A percentile compares a stretch with the other conserved stretches of the same genome.
Conservation (phyloP, 1,139 yeast species). For the Taphrina deformans region DNA sequence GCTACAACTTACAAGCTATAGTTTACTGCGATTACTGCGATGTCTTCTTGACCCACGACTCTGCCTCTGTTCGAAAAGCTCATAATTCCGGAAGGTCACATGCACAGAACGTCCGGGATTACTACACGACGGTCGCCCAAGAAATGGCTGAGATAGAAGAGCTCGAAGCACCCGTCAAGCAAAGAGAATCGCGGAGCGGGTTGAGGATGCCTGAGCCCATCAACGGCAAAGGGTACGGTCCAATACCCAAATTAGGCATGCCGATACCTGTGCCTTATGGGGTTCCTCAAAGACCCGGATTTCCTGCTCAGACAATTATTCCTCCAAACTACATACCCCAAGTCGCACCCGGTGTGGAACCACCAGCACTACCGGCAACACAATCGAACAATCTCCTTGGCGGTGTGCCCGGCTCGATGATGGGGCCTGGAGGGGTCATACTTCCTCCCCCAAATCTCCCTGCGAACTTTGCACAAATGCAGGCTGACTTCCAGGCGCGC, state of each 20-base stretch:
- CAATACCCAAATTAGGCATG: constrained; percentile 40
- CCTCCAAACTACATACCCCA: constrained; percentile 23
- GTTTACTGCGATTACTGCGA: constrained; percentile 85
- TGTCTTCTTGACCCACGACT: constrained; percentile 82
- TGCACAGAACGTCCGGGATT: constrained; percentile 69
- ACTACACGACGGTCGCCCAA: constrained; percentile 56
- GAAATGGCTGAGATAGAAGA: constrained; percentile 40
- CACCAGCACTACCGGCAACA: constrained; percentile 34
- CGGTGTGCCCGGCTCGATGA: constrained; percentile 6
- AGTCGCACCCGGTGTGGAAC: constrained; percentile 35
- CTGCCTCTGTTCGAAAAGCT: constrained; percentile 79
- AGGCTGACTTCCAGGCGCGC: constrained; percentile 25
- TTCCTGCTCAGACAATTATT: constrained; percentile 25
- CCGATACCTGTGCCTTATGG: constrained; percentile 41
- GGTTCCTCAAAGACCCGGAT: constrained; percentile 35
- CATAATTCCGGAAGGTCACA: constrained; percentile 83
- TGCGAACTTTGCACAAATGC: constrained; percentile 32
- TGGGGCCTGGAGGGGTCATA: constrained; percentile 23
- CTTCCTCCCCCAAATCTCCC: constrained; percentile 28
- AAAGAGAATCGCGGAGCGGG: constrained; percentile 40
- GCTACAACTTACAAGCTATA: neutral
- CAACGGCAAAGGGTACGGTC: constrained; percentile 39
- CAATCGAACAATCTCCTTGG: constrained; percentile 8
- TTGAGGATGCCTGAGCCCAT: constrained; percentile 29
- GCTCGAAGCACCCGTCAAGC: constrained; percentile 37